Conservation (phyloP, 1,139 yeast genomes). For the Meyerozyma guilliermondii region DNA sequence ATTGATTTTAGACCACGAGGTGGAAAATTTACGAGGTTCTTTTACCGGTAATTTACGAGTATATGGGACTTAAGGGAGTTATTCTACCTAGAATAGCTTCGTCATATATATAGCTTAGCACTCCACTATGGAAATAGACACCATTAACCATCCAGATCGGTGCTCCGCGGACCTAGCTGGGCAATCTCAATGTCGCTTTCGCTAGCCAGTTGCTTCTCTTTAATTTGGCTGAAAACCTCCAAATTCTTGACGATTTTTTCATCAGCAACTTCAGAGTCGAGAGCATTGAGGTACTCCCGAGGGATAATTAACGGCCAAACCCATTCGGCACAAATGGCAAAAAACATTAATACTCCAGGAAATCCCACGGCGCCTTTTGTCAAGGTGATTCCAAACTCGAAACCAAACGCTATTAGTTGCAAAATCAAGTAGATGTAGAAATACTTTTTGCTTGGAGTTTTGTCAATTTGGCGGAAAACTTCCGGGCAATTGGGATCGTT, state of each 20-base stretch:
- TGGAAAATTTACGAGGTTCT: no score
- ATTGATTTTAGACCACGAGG: background rate
- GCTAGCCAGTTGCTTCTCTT: background rate
- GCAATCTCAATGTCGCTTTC: background rate
- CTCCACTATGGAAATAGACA: background rate
- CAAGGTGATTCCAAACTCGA: slow-evolving; percentile 80
- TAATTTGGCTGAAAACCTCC: slow-evolving; percentile 8
- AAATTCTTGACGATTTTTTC: slow-evolving; percentile 44
- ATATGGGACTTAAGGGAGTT: background rate
- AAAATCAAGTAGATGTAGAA: slow-evolving; percentile 51
- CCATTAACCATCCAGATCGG: background rate
- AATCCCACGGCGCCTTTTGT: slow-evolving; percentile 93
- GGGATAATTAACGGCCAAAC: slow-evolving; percentile 69
- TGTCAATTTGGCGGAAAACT: slow-evolving; percentile 28
- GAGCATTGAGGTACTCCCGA: slow-evolving; percentile 46
- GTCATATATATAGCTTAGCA: slow-evolving; percentile 1
- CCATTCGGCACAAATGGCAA: slow-evolving; percentile 59
- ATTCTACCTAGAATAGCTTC: slow-evolving; percentile 1
- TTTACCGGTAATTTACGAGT: no score
- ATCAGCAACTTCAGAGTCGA: slow-evolving; percentile 77
- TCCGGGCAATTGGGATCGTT: slow-evolving; percentile 33
- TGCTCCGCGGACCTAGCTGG: background rate
- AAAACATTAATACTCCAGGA: slow-evolving; percentile 67
- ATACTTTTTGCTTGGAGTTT: slow-evolving; percentile 40
- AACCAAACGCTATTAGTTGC: slow-evolving; percentile 64